Base-by-base conservation (phyloP, 176 grass and related monocot genomes). In the Oryza glaberrima region DNA sequence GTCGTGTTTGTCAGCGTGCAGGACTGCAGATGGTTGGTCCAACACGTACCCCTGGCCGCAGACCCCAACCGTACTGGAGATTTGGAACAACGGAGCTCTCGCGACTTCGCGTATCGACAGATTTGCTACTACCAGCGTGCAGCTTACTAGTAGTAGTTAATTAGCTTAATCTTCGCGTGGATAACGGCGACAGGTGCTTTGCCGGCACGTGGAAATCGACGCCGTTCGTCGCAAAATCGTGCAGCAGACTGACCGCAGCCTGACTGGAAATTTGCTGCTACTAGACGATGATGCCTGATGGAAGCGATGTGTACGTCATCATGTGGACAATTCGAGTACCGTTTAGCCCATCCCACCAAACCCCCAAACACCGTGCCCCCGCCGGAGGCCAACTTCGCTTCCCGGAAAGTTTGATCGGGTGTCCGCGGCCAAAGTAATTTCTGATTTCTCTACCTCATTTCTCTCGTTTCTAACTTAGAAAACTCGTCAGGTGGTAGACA, bases 191-290 rank as follows among this genome's bases (percentile, higher is more conserved):
- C 20, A 30, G 35, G 35, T 36, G 5, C 35, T 36, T 61, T 67
- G 26, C 48, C 20, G 61, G 46, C 64, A 80, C 81, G 70, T 80
- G 70, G 69, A 61, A 78, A 70, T 86, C 77, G 56, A 86, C 69
- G 30, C 46, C n/a, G 77, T 14, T 30, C 14, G 69, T 66, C 14
- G n/a, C 8, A 65, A 51, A 34, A 86, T 35, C 54, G 76, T 65
- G 67, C 28, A 51, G 3, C 60, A 19, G 14, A 17, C 17, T 20
- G 76, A 73, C 34, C 54, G 54, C 47, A 6, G 15, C 9, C 8
- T 67, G 10, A 22, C 12, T 14, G 35, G 8, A 26, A 56, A 56
- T 56, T 0, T 41, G 34, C 41, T 34, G 23, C 16, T 34, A 20
- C 26, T 52, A 22, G 67, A 51, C 67, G 34, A 46, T 8, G 40